A percentile compares a stretch with the other conserved stretches of the same genome.
These are phyloP conservation scores for Dothiorella sarmentorum DNA, from an alignment of 2,329 filamentous ascomycete species.

Conservation along the genomic window DNA sequence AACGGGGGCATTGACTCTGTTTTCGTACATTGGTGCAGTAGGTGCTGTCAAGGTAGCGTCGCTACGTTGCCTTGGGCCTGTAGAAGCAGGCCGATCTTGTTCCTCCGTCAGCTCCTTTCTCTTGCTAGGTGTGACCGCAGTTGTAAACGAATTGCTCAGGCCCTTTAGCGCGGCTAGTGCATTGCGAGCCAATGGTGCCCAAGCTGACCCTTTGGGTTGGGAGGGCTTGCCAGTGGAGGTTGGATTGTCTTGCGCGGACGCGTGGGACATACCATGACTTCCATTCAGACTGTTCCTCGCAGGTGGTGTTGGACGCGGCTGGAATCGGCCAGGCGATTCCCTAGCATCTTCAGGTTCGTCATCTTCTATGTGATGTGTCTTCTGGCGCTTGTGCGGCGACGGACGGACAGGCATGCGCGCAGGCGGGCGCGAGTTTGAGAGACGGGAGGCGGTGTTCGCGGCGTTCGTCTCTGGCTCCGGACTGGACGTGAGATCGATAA, in stretches of 20 bases:
- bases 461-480: background rate
- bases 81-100: background rate
- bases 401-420: background rate
- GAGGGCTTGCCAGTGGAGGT: too few species aligned
- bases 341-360: background rate
- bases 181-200: too few species aligned
- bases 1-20: background rate
- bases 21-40: background rate
- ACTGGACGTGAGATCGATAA: background rate
- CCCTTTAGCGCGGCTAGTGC: background rate
- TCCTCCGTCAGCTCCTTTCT: background rate
- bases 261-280: background rate
- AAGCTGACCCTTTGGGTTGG: too few species aligned
- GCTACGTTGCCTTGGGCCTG: background rate
- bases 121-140: background rate
- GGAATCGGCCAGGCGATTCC: background rate
- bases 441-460: background rate
- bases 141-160: background rate
- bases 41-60: background rate
- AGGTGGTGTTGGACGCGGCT: background rate
- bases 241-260: background rate
- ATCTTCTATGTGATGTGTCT: background rate
- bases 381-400: background rate
- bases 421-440: background rate
- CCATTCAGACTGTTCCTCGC: background rate